Evolutionary conservation across 2,329 filamentous ascomycete genomes (phyloP).

Genomic region (Gaeumannomyces sp.): DNA sequence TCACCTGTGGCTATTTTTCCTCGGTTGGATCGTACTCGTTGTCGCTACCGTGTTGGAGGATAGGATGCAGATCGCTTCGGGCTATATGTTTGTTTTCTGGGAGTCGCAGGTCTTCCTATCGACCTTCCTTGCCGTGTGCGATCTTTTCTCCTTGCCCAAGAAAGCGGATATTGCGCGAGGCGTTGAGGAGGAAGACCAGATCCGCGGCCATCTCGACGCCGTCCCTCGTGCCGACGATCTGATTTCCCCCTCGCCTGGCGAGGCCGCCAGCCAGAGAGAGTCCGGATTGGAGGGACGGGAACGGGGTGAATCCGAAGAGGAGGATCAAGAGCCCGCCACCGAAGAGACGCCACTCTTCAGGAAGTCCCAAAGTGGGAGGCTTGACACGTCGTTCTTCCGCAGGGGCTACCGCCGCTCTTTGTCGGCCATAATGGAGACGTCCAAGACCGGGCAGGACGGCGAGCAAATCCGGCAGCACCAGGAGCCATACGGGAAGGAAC

Average conservation of each 20-base stretch:
- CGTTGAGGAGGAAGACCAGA: slow-evolving; percentile 44
- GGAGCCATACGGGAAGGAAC: slow-evolving; percentile 62
- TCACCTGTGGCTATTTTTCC: slow-evolving; percentile 75
- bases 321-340: slow-evolving; percentile 34
- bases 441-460: slow-evolving; percentile 17
- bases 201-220: slow-evolving; percentile 29
- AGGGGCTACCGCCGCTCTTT: slow-evolving; percentile 49
- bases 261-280: slow-evolving; percentile 14
- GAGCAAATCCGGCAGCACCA: slow-evolving; percentile 25
- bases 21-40: slow-evolving; percentile 69
- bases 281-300: slow-evolving; percentile 22
- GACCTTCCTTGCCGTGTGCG: slow-evolving; percentile 67
- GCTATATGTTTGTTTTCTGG: slow-evolving; percentile 78
- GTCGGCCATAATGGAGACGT: slow-evolving; percentile 22
- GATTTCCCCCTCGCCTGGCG: slow-evolving; percentile 34
- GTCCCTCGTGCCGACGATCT: slow-evolving; percentile 28
- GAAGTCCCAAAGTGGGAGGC: slow-evolving; percentile 20
- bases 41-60: slow-evolving; percentile 69
- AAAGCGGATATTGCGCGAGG: slow-evolving; percentile 64
- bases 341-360: slow-evolving; percentile 47
- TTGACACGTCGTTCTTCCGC: slow-evolving; percentile 42
- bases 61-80: slow-evolving; percentile 63
- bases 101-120: slow-evolving; percentile 70
- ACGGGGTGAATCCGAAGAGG: slow-evolving; percentile 22
- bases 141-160: slow-evolving; percentile 69